phyloP scores from a whole-genome alignment of 495 filamentous ascomycete genomes.

The Bryoglossum gracile region DNA sequence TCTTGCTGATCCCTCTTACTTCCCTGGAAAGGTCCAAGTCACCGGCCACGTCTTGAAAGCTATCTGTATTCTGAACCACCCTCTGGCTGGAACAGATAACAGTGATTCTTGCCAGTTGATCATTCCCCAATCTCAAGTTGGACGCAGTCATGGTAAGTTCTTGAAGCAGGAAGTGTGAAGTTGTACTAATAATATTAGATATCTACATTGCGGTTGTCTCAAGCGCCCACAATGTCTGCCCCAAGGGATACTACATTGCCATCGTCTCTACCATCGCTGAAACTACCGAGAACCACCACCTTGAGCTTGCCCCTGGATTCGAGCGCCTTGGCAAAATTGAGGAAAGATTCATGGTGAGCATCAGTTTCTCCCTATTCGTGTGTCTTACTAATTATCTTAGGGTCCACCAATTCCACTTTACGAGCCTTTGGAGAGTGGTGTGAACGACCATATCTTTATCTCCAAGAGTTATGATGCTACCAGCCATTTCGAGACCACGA shows the following conservation, averaged over 20 bases:
- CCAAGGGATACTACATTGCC: slow-evolving; percentile 97
- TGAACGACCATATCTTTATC: slow-evolving; percentile 89
- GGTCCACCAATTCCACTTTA: slow-evolving; percentile 85
- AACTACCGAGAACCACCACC: slow-evolving; percentile 81
- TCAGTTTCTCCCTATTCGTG: neutral
- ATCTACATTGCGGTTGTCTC: slow-evolving; percentile 98
- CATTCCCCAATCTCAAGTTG: slow-evolving; percentile 94
- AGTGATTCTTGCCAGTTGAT: slow-evolving; percentile 92
- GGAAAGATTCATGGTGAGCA: slow-evolving; percentile 86
- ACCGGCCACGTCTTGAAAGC: slow-evolving; percentile 88
- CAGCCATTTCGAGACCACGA: slow-evolving; percentile 89
- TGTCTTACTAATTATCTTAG: slow-evolving; percentile 26
- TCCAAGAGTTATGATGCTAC: slow-evolving; percentile 97
- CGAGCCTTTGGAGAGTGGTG: slow-evolving; percentile 81
- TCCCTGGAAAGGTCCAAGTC: slow-evolving; percentile 79
- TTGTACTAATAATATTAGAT: slow-evolving; percentile 43
- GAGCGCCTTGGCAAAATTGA: slow-evolving; percentile 90
- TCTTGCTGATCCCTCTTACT: slow-evolving; percentile 93
- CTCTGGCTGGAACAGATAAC: slow-evolving; percentile 76
- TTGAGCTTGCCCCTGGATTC: slow-evolving; percentile 89
- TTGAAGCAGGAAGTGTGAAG: neutral
- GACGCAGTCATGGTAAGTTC: slow-evolving; percentile 77
- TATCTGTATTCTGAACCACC: slow-evolving; percentile 95
- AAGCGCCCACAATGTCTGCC: slow-evolving; percentile 94
- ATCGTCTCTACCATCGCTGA: slow-evolving; percentile 98